Evolutionary conservation across 2,329 filamentous ascomycete species (phyloP).

Genomic region (Tetracladium maxilliforme): DNA sequence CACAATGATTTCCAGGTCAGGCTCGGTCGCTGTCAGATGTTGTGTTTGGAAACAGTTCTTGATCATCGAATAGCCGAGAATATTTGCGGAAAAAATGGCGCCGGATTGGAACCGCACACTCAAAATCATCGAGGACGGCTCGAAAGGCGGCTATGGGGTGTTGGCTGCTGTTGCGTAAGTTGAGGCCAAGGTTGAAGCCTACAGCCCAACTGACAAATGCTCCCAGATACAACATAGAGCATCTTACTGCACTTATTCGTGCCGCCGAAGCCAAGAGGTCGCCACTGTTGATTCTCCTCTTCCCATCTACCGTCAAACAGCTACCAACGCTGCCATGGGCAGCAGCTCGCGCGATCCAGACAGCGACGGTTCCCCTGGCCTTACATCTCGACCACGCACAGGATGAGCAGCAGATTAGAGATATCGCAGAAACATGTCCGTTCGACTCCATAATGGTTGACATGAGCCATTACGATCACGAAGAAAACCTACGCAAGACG

Average conservation of each 20-base stretch:
- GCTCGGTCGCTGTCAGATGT: too few relatives aligned
- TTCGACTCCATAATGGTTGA: constrained; percentile 68
- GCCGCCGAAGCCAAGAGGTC: constrained; percentile 53
- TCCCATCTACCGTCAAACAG: constrained; percentile 62
- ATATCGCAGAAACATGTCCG: constrained; percentile 35
- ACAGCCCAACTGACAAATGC: too few relatives aligned
- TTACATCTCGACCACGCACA: constrained; percentile 57
- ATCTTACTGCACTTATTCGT: constrained; percentile 50
- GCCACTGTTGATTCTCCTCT: constrained; percentile 55
- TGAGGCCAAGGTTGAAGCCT: too few relatives aligned
- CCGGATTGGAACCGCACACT: too few relatives aligned
- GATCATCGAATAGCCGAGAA: too few relatives aligned
- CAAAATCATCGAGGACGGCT: too few relatives aligned
- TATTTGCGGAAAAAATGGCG: too few relatives aligned
- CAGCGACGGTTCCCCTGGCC: constrained; percentile 40
- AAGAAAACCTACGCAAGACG: constrained; percentile 52
- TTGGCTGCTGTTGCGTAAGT: too few relatives aligned
- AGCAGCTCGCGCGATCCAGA: constrained; percentile 36
- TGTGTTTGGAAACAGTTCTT: too few relatives aligned
- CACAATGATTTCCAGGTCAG: too few relatives aligned
- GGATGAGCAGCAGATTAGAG: constrained; percentile 38
- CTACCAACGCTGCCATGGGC: constrained; percentile 63
- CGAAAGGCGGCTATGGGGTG: too few relatives aligned
- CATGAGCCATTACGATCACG: constrained; percentile 59
- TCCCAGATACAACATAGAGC: constrained; percentile 59